Percentiles rank a stretch among this genome's conserved stretches.
Conservation (phyloP, 495 filamentous ascomycete species). For the Lineolata rhizophorae region DNA sequence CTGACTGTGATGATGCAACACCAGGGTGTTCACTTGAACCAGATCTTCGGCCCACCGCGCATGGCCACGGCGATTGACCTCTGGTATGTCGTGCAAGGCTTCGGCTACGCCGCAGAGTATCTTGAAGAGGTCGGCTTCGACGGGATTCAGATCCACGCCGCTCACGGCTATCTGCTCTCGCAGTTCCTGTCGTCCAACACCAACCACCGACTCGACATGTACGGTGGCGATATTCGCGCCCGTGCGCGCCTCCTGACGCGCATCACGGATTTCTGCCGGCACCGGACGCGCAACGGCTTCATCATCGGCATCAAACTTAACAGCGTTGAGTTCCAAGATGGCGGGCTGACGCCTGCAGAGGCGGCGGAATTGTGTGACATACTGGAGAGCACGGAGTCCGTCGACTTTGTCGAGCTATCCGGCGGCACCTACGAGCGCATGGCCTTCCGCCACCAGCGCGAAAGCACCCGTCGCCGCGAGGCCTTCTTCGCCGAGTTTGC, state of each 20-base stretch:
- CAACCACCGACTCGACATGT: slow-evolving; percentile 38
- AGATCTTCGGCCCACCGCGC: slow-evolving; percentile 10
- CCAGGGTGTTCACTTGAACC: too few species aligned
- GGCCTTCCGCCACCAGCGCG: slow-evolving; percentile 28
- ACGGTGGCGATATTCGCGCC: slow-evolving; percentile 36
- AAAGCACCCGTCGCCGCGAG: slow-evolving; percentile 33
- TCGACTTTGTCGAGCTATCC: slow-evolving; percentile 43
- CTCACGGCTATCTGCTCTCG: slow-evolving; percentile 41
- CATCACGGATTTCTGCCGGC: slow-evolving; percentile 25
- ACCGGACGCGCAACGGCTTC: slow-evolving; percentile 24
- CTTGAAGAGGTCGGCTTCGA: slow-evolving; percentile 11
- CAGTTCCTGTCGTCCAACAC: slow-evolving; percentile 40
- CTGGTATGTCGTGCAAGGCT: slow-evolving; percentile 8
- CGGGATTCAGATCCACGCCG: slow-evolving; percentile 11
- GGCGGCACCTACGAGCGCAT: slow-evolving; percentile 41
- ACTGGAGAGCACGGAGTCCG: slow-evolving; percentile 29
- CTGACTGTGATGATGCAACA: too few species aligned
- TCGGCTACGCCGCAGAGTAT: slow-evolving; percentile 8
- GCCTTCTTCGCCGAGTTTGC: slow-evolving; percentile 48
- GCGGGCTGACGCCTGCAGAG: slow-evolving; percentile 34
- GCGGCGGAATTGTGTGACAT: slow-evolving; percentile 28
- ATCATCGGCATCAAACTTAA: slow-evolving; percentile 46
- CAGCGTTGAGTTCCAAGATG: slow-evolving; percentile 42
- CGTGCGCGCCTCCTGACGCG: slow-evolving; percentile 32
- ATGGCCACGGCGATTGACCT: slow-evolving; percentile 6